A percentile compares a stretch with the other conserved stretches of the same genome.
Evolutionary conservation across 1,284 basidiomycete genomes (phyloP).

Genomic region (Abortiporus biennis): DNA sequence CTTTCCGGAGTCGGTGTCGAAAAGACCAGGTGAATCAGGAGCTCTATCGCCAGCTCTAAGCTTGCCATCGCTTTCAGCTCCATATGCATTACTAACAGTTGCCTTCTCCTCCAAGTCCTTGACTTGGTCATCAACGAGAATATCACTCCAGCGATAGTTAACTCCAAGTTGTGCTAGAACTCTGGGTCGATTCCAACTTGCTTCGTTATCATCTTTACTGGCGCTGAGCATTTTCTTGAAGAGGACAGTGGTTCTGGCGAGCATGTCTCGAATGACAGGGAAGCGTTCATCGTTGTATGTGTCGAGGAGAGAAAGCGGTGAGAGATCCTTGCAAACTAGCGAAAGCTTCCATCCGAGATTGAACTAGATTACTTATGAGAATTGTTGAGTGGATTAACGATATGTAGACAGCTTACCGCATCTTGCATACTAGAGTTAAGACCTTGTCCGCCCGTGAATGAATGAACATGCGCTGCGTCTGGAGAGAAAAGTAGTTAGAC

Average conservation of each 20-base stretch:
- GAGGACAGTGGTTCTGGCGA: slow-evolving; percentile 6
- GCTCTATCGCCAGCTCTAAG: slow-evolving; percentile 37
- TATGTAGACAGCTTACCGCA: no score
- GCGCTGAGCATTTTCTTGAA: slow-evolving; percentile 7
- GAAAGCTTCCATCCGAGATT: slow-evolving; percentile 23
- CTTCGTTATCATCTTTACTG: neutral
- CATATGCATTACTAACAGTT: neutral
- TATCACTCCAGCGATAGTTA: slow-evolving; percentile 38
- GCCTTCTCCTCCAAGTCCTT: neutral
- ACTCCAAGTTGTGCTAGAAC: slow-evolving; percentile 33
- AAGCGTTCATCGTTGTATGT: neutral
- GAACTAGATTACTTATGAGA: slow-evolving; percentile 11
- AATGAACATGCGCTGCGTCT: slow-evolving; percentile 18
- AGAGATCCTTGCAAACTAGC: slow-evolving; percentile 14
- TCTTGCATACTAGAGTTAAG: slow-evolving; percentile 19
- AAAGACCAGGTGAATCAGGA: slow-evolving; percentile 31
- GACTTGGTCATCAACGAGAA: slow-evolving; percentile 36
- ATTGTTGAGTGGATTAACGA: no score
- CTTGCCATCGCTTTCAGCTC: slow-evolving; percentile 7
- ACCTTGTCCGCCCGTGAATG: slow-evolving; percentile 18
- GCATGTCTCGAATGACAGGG: neutral
- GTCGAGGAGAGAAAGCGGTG: slow-evolving; percentile 12
- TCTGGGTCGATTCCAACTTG: neutral
- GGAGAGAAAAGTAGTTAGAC: no score
- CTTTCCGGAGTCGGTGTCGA: neutral